Base-by-base conservation (phyloP, 345 rosid genomes). In the Crucihimalaya himalaica region DNA sequence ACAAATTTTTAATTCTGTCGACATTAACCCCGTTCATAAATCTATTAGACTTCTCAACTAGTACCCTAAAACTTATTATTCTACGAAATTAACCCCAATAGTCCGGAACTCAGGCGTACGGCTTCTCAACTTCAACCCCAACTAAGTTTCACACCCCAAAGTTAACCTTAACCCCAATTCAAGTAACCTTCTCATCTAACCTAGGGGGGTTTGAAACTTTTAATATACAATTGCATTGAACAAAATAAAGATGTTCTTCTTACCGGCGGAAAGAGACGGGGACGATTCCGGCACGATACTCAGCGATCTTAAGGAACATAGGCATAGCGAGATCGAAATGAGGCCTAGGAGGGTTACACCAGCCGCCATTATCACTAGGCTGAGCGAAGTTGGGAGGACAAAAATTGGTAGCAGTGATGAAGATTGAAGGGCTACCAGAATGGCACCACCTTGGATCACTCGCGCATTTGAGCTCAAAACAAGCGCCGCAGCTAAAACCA, bases 261-360 rank as follows among this genome's bases (percentile, higher is more conserved):
- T 66, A 91, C 97, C 97, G 85, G 84, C 97, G 96, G 80, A 83
- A 88, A 47, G 86, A 50, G 46, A 86, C 88, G 39, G 93, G 93
- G 58, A 88, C 93, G 5, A 86, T 88, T 5, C 93, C 91, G 39
- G 93, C 93, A 0, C 86, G 85, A 76, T 88, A 88, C 80, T 88
- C 82, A 1, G 93, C 93, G 45, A 88, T 85, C 79, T 86, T 86
- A 12, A 86, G 90, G 78, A 88, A 88, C 86, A 86, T 81, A 16
- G 93, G 93, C 91, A 86, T 86, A 42, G 93, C 87, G 4, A 88
- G 86, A 73, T 88, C 93, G 25, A 88, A 88, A 71, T 88, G 91
- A 3, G 89, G 71, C 6, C 87, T 83, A 27, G 93, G 93, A 54
- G 93, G 93, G 80, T 88, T 88, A 66, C 93, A 88, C 93, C 93